Base-by-base conservation (phyloP, 2,329 filamentous ascomycete genomes). In the Triangularia verruculosa region DNA sequence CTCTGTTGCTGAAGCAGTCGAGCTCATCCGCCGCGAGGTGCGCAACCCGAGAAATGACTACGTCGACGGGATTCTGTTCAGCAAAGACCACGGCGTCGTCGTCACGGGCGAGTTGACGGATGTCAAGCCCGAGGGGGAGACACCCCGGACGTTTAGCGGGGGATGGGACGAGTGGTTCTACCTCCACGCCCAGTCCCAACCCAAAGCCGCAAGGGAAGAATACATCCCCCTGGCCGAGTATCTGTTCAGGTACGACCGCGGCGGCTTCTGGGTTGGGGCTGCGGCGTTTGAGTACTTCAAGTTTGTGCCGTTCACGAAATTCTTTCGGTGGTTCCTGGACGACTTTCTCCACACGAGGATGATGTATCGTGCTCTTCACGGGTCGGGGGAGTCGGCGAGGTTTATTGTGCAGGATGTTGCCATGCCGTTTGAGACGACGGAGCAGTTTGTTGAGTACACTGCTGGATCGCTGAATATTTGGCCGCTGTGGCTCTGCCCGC, bases 121-220 rank as follows among this genome's bases (percentile, higher is more conserved):
- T 68, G 78, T 82, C 5, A 75, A 78, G 24, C 80, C 80, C 3
- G 67, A 71, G 2, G 72, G 68, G 15, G 68, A 67, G 25, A 69
- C 57, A 64, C 75, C 65, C 77, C 87, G 86, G 80, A 79, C 82
- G 6, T 84, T 86, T 55, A 83, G 79, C 70, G 77, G 82, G 28
- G 80, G 87, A 4, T 79, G 79, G 69, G 89, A 93, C 71, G 88
- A 89, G 1, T 93, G 90, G 90, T 92, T 87, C 75, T 93, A 92
- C 72, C 79, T 93, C 64, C 89, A 92, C 72, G 89, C 85, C 17
- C 77, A 83, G 60, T 71, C 5, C 63, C 70, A 11, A 39, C 66
- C n/a, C n/a, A n/a, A n/a, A 6, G 17, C 59, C 13, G 34, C 6
- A 9, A 39, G 43, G 67, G 70, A 74, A 15, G 86, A 90, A 58